Conservation (phyloP, 2,329 filamentous ascomycete species). For the Trichoderma gracile region DNA sequence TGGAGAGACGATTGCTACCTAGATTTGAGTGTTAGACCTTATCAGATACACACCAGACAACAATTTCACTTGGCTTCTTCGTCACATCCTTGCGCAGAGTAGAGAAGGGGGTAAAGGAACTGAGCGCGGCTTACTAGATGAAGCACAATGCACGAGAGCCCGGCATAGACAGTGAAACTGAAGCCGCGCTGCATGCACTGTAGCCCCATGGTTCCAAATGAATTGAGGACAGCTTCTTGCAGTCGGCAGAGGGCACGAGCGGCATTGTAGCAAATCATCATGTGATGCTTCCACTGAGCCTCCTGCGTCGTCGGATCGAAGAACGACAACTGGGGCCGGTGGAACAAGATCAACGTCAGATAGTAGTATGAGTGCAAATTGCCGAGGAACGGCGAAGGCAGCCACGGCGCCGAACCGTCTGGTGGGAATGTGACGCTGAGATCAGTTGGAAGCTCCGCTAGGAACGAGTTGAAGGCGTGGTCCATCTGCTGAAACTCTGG, state of each 20-base stretch:
- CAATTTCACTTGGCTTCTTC: background rate
- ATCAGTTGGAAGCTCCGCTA: conserved; percentile 74
- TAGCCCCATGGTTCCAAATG: conserved; percentile 76
- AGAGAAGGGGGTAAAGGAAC: background rate
- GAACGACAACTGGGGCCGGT: conserved; percentile 80
- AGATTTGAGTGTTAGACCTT: background rate
- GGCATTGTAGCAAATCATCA: conserved; percentile 80
- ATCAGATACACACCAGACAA: background rate
- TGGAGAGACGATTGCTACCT: conserved; percentile 92
- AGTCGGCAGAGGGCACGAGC: conserved; percentile 83
- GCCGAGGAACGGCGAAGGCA: conserved; percentile 83
- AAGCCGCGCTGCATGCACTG: conserved; percentile 92
- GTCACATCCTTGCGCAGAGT: background rate
- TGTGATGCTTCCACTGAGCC: conserved; percentile 82
- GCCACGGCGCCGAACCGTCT: conserved; percentile 78
- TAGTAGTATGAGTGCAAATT: conserved; percentile 91
- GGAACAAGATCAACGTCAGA: conserved; percentile 79
- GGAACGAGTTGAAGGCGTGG: conserved; percentile 73
- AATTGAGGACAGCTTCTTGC: conserved; percentile 77
- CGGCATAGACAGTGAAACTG: conserved; percentile 91
- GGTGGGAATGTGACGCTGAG: conserved; percentile 74
- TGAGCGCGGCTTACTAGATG: conserved; percentile 70
- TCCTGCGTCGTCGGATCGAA: conserved; percentile 70
- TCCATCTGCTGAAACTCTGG: conserved; percentile 80
- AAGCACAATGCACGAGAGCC: conserved; percentile 88